These are phyloP conservation scores for Cyberlindnera xishuangbannaensis DNA, from an alignment of 805 yeast genomes.

Conservation along the genomic window DNA sequence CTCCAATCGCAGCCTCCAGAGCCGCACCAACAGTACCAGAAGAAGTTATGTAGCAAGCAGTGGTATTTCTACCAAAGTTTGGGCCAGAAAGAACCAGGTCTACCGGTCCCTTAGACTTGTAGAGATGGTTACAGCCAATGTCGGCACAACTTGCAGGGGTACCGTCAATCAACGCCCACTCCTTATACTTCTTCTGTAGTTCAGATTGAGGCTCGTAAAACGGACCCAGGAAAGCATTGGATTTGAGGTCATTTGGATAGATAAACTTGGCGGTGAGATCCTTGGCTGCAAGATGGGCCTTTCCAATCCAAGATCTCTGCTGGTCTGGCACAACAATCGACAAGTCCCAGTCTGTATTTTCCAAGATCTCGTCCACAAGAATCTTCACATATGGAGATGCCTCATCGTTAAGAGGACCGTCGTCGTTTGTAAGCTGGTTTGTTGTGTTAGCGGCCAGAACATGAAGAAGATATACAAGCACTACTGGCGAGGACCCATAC, in stretches of 20 bases:
- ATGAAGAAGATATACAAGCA: neutral
- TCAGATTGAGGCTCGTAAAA: slow-evolving; percentile 44
- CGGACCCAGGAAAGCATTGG: slow-evolving; percentile 60
- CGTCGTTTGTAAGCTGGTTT: slow-evolving; percentile 74
- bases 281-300: slow-evolving; percentile 88
- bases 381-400: slow-evolving; percentile 83
- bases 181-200: slow-evolving; percentile 41
- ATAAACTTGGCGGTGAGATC: slow-evolving; percentile 55
- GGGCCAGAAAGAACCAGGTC: slow-evolving; percentile 94
- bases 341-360: slow-evolving; percentile 75
- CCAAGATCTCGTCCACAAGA: slow-evolving; percentile 62
- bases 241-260: slow-evolving; percentile 48
- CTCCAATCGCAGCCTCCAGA: slow-evolving; percentile 78
- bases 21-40: slow-evolving; percentile 98
- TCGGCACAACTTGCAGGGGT: slow-evolving; percentile 97
- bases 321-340: slow-evolving; percentile 77
- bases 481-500: too few species aligned
- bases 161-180: slow-evolving; percentile 85
- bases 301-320: slow-evolving; percentile 95
- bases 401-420: slow-evolving; percentile 82
- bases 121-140: slow-evolving; percentile 74
- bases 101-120: slow-evolving; percentile 48
- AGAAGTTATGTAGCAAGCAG: slow-evolving; percentile 81
- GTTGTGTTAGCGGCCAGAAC: slow-evolving; percentile 4
- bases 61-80: slow-evolving; percentile 89